A percentile compares a stretch with the other conserved stretches of the same genome.
Evolutionary conservation across 2,329 filamentous ascomycete genomes (phyloP).

Genomic region (Exserohilum rostratum): DNA sequence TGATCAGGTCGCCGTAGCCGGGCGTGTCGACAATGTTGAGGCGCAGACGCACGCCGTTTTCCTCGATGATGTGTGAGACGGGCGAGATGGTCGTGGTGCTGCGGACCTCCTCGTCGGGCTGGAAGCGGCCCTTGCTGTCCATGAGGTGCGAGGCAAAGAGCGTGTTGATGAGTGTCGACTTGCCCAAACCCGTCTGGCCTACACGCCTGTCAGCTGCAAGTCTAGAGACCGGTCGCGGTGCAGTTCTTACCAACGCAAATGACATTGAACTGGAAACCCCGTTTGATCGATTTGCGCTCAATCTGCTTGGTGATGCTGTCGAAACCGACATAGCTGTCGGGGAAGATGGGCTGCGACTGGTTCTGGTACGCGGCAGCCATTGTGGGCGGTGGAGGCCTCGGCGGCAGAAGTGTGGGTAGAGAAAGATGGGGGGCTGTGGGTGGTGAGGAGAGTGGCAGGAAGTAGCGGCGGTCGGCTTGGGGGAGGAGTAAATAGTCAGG

Average conservation of each 20-base stretch:
- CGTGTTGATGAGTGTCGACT: slow-evolving; percentile 99
- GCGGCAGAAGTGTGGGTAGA: slow-evolving; percentile 15
- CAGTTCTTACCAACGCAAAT: slow-evolving; percentile 93
- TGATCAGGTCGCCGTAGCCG: slow-evolving; percentile 97
- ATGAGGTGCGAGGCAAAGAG: slow-evolving; percentile 99
- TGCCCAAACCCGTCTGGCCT: slow-evolving; percentile 98
- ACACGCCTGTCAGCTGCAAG: slow-evolving; percentile 11
- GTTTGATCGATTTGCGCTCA: slow-evolving; percentile 98
- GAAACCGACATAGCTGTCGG: slow-evolving; percentile 98
- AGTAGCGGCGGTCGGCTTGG: slow-evolving; percentile 20
- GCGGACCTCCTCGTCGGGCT: slow-evolving; percentile 90
- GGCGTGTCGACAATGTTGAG: slow-evolving; percentile 99
- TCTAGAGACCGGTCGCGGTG: background rate
- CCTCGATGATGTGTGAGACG: slow-evolving; percentile 98
- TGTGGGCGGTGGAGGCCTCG: slow-evolving; percentile 40
- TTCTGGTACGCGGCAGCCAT: slow-evolving; percentile 73
- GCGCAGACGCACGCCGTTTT: slow-evolving; percentile 96
- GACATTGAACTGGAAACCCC: slow-evolving; percentile 99
- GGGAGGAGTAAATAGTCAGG: slow-evolving; percentile 37
- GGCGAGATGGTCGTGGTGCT: slow-evolving; percentile 98
- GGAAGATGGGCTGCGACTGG: slow-evolving; percentile 70
- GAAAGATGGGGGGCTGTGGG: slow-evolving; percentile 13
- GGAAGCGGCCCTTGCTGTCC: slow-evolving; percentile 94
- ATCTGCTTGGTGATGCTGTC: slow-evolving; percentile 99
- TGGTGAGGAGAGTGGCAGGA: slow-evolving; percentile 19